Percentiles rank a stretch among this genome's conserved stretches.
Evolutionary conservation across 768 basidiomycete species (phyloP).

Genomic region (Suillus subaureus): DNA sequence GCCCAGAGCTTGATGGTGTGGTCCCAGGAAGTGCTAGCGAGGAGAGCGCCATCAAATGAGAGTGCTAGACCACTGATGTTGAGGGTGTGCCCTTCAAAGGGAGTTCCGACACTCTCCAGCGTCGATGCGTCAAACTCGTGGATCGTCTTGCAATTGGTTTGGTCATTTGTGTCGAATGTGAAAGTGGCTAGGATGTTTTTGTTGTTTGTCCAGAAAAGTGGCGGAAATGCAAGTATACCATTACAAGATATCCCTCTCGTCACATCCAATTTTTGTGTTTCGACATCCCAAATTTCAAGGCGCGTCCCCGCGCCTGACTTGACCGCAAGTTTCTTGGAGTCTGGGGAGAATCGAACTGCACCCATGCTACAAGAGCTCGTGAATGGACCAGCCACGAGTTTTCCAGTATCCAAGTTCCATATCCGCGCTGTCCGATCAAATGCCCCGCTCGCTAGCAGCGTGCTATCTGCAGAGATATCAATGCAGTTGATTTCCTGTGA

Average conservation of each 20-base stretch:
- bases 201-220: not conserved
- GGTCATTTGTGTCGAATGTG: too few species aligned
- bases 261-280: not conserved
- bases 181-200: too few species aligned
- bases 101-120: too few species aligned
- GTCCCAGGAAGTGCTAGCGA: fast-evolving
- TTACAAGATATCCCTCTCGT: not conserved
- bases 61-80: not conserved
- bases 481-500: fast-evolving
- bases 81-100: not conserved
- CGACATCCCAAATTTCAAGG: not conserved
- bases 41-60: not conserved
- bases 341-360: not conserved
- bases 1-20: not conserved
- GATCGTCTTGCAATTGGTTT: too few species aligned
- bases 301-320: fast-evolving
- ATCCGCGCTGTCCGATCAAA: fast-evolving
- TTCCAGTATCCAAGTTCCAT: not conserved
- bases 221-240: not conserved
- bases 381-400: not conserved
- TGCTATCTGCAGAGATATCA: not conserved
- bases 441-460: not conserved
- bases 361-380: fast-evolving
- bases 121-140: too few species aligned
- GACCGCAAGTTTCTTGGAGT: not conserved